These are phyloP conservation scores for Zygoascus sp. DNA, from an alignment of 1,139 yeast genomes.

Conservation along the genomic window DNA sequence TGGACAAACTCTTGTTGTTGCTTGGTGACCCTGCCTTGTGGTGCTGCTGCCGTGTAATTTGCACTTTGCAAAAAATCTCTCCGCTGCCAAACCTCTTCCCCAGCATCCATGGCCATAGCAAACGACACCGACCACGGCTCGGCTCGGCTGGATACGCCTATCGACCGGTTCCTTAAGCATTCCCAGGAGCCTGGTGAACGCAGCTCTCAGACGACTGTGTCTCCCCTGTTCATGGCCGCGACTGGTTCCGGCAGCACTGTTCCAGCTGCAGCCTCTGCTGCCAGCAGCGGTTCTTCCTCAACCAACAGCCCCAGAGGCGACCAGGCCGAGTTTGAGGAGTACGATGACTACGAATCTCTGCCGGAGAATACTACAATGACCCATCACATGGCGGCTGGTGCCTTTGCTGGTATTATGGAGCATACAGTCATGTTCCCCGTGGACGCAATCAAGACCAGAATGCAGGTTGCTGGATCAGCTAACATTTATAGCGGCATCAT, in stretches of 20 bases:
- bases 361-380: constrained; percentile 82
- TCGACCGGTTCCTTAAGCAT: constrained; percentile 1
- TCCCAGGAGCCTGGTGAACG: background rate
- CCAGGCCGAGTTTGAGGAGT: constrained; percentile 20
- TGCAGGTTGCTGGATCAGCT: constrained; percentile 63
- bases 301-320: background rate
- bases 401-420: constrained; percentile 96
- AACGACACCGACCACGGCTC: constrained; percentile 2
- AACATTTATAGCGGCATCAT: constrained; percentile 47
- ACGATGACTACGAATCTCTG: constrained; percentile 77
- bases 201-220: background rate
- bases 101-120: constrained; percentile 2
- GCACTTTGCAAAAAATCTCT: no score
- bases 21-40: background rate
- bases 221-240: background rate
- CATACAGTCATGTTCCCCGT: constrained; percentile 96
- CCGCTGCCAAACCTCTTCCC: background rate
- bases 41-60: background rate
- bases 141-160: background rate
- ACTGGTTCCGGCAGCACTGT: background rate
- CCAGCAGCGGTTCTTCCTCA: background rate
- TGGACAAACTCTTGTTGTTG: no score
- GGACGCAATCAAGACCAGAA: constrained; percentile 88
- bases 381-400: constrained; percentile 88
- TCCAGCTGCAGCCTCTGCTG: background rate